Base-by-base conservation (phyloP, 2,329 filamentous ascomycete species). In the Rutstroemia sp. region DNA sequence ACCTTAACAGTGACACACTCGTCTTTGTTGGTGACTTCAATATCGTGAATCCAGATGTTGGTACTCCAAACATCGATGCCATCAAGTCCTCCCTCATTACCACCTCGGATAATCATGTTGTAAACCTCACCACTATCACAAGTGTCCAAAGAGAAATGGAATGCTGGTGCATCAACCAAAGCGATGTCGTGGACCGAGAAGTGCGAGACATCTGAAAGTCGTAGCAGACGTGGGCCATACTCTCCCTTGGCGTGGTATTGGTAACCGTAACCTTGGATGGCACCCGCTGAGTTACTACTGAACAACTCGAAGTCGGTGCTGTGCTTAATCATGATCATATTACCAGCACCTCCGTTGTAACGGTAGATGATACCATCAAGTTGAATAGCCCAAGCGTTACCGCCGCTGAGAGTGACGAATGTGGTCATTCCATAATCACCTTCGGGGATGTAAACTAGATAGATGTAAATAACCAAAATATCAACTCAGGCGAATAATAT, bases 1-100 rank as follows among this genome's bases (percentile, higher is more conserved):
- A 58, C 58, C 57, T 79, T 82, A 57, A 81, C 76, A 2, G 79
- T 82, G 0, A 82, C 77, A 65, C 79, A 82, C 64, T 83, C 80
- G 63, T 83, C 79, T 67, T 81, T 82, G 73, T 83, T 83, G 27
- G 80, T 81, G 5, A 83, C 79, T 70, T 78, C 78, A 41, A 83
- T 71, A 65, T 84, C 80, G 64, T 83, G 80, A 54, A 82, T 70
- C 75, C 76, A 80, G 54, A 82, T 74, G 62, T 83, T 81, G 46
- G 66, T 73, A n/a, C 74, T 73, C 69, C 73, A 79, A 2, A 82
- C 72, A 64, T 82, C 77, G 57, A 82, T 73, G 4, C 80, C 81
- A 64, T 83, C 80, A 9, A 82, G 68, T 47, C 77, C 77, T 46
- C 78, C 78, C 56, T 69, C 66, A 55, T 80, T 71, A 3, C 72